phyloP scores from a whole-genome alignment of 2,329 filamentous ascomycete genomes.

The Arthrobotrys pseudoclavata region DNA sequence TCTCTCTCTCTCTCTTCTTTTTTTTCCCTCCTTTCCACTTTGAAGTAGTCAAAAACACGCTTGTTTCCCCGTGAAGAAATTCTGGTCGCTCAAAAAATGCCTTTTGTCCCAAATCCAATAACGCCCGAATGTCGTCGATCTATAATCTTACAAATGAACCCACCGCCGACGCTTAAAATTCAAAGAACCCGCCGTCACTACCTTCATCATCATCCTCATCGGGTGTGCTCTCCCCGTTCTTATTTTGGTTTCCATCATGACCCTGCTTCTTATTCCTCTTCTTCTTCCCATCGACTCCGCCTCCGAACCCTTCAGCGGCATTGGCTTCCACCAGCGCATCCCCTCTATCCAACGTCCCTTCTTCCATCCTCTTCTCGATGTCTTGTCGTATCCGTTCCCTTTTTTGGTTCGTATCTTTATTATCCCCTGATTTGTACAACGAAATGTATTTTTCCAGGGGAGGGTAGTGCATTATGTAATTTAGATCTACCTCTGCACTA shows the following conservation, averaged over 20 bases:
- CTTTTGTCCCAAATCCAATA: slow-evolving; percentile 1
- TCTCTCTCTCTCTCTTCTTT: not conserved
- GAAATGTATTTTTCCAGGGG: slow-evolving; percentile 78
- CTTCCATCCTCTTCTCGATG: slow-evolving; percentile 60
- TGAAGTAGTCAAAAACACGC: not conserved
- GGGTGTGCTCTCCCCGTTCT: slow-evolving; percentile 20
- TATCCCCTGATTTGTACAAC: slow-evolving; percentile 65
- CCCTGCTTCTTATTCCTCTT: not conserved
- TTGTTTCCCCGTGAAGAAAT: not conserved
- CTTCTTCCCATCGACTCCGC: slow-evolving; percentile 10
- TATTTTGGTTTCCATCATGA: not conserved
- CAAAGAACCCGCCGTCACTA: slow-evolving; percentile 62
- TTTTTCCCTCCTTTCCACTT: not conserved
- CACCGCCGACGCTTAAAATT: slow-evolving; percentile 41
- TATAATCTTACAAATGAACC: slow-evolving; percentile 4
- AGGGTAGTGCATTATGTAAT: slow-evolving; percentile 81
- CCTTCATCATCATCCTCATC: slow-evolving; percentile 51
- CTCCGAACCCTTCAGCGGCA: slow-evolving; percentile 46
- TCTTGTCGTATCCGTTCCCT: slow-evolving; percentile 61
- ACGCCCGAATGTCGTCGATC: not conserved
- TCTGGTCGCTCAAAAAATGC: slow-evolving; percentile 1
- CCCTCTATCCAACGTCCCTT: slow-evolving; percentile 61
- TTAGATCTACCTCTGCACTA: slow-evolving; percentile 78
- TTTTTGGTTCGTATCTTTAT: slow-evolving; percentile 64
- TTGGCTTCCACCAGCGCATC: slow-evolving; percentile 36